phyloP scores from a whole-genome alignment of 768 basidiomycete species.

The Sistotremastrum suecicum region DNA sequence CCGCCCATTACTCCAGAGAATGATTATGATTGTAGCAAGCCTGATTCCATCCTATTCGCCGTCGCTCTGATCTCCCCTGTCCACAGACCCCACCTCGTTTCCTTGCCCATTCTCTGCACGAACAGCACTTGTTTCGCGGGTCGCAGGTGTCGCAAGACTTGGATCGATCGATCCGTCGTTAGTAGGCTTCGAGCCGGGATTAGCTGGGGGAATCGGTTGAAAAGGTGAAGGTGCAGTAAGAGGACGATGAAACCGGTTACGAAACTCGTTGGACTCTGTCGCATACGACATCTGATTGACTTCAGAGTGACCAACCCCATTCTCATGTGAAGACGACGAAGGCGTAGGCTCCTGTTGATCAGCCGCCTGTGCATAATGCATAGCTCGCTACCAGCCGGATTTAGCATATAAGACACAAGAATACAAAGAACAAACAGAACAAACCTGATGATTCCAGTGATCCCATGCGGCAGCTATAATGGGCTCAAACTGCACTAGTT shows the following conservation, averaged over 20 bases:
- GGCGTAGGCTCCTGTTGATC: slow-evolving; percentile 17
- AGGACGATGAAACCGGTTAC: slow-evolving; percentile 50
- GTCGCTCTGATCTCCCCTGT: too few relatives aligned
- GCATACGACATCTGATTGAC: slow-evolving; percentile 12
- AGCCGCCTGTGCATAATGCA: slow-evolving; percentile 15
- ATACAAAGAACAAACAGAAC: slow-evolving; percentile 10
- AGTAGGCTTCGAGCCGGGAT: too few relatives aligned
- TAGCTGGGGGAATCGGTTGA: slow-evolving; percentile 2
- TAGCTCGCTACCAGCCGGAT: background rate
- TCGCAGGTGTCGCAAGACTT: too few relatives aligned
- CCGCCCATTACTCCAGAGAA: too few relatives aligned
- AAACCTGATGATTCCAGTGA: slow-evolving; percentile 70
- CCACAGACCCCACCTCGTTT: too few relatives aligned
- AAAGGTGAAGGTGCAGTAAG: slow-evolving; percentile 51
- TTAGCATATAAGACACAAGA: slow-evolving; percentile 2
- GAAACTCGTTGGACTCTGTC: slow-evolving; percentile 38
- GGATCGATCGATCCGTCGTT: too few relatives aligned
- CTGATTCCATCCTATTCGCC: too few relatives aligned
- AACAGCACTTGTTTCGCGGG: too few relatives aligned
- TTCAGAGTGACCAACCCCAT: slow-evolving; percentile 13
- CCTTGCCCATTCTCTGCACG: too few relatives aligned
- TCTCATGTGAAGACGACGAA: slow-evolving; percentile 12
- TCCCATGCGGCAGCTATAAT: slow-evolving; percentile 78
- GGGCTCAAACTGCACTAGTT: slow-evolving; percentile 64
- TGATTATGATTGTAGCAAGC: too few relatives aligned